Percentiles rank a stretch among this genome's conserved stretches.
Evolutionary conservation across 2,329 filamentous ascomycete genomes (phyloP).

Genomic region (Phyllosticta capitalensis): DNA sequence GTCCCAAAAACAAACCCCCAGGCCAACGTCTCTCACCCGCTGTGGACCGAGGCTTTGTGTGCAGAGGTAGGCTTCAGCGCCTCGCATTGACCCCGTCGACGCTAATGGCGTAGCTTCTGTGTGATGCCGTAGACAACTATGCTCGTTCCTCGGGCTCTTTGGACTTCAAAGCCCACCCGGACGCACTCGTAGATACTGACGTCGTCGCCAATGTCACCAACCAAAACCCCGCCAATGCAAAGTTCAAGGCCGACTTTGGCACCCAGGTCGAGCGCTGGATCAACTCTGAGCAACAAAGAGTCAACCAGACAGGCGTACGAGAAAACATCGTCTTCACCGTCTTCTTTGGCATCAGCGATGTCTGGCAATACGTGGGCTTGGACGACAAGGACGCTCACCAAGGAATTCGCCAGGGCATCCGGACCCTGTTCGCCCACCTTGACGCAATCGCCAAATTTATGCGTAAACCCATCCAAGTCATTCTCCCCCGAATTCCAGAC

Average conservation of each 20-base stretch:
- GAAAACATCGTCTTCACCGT: constrained; percentile 28
- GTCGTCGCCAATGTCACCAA: constrained; percentile 21
- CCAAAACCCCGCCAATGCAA: constrained; percentile 12
- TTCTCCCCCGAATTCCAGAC: constrained; percentile 25
- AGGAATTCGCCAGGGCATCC: constrained; percentile 25
- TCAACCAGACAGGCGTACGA: constrained; percentile 16
- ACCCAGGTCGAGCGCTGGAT: constrained; percentile 29
- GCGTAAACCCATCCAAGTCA: constrained; percentile 17
- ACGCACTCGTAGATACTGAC: constrained; percentile 23
- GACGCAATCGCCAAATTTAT: constrained; percentile 23
- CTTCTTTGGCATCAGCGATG: constrained; percentile 28
- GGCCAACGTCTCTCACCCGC: constrained; percentile 21
- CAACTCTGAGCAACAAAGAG: constrained; percentile 19
- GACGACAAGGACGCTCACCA: constrained; percentile 20
- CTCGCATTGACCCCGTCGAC: neutral
- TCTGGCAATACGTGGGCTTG: constrained; percentile 24
- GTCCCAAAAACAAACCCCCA: constrained; percentile 20
- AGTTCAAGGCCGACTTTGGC: constrained; percentile 24
- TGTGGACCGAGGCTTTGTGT: constrained; percentile 29
- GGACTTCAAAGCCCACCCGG: constrained; percentile 14
- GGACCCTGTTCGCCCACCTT: constrained; percentile 24
- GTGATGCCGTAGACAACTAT: constrained; percentile 29
- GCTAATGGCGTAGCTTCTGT: constrained; percentile 21
- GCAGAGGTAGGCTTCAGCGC: constrained; percentile 20
- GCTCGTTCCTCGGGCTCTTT: constrained; percentile 22